Base-by-base conservation (phyloP, 1,284 basidiomycete species). In the Fomes fomentarius region DNA sequence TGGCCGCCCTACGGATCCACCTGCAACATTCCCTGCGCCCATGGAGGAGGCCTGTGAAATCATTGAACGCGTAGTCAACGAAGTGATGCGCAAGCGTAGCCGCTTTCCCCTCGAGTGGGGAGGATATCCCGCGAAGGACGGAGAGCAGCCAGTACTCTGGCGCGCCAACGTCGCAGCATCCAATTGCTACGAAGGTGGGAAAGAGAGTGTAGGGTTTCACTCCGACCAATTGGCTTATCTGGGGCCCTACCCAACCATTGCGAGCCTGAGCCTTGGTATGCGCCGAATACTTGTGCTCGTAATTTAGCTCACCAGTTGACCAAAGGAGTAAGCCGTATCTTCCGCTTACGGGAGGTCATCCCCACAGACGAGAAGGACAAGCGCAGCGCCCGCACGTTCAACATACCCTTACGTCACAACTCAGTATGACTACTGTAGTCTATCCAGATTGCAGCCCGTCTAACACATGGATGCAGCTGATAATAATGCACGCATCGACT, bases 171-270 rank as follows among this genome's bases (percentile, higher is more conserved):
- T 96, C 22, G 94, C 94, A 4, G 95, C 93, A 0, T 85, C 93
- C 3, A 98, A 98, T 66, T 88, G 92, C 62, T 98, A 97, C 65
- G 82, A 87, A 74, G 95, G 94, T 3, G 81, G 83, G 7, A 87
- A 88, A 61, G 91, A 94, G 68, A 86, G 85, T 48, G 93, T 96
- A 3, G 94, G 94, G 0, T 89, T 84, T 69, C 94, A 96, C 67
- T 88, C 93, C 1, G 95, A 90, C 67, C 83, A 86, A 54, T 52
- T 73, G 42, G 89, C 87, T 35, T 89, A 93, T 72, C 79, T 97
- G 11, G 95, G 95, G 1, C 95, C 95, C 5, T 94, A 90, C 69
- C 85, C 93, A 1, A 96, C 95, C 0, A 97, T 98, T 63, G 95
- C 94, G 8, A 95, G 93, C 7, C 72, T 98, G 38, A 95, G 93